A percentile compares a stretch with the other conserved stretches of the same genome.
These are phyloP conservation scores for Periconia macrospinosa DNA, from an alignment of 2,329 filamentous ascomycete species.

Conservation along the genomic window DNA sequence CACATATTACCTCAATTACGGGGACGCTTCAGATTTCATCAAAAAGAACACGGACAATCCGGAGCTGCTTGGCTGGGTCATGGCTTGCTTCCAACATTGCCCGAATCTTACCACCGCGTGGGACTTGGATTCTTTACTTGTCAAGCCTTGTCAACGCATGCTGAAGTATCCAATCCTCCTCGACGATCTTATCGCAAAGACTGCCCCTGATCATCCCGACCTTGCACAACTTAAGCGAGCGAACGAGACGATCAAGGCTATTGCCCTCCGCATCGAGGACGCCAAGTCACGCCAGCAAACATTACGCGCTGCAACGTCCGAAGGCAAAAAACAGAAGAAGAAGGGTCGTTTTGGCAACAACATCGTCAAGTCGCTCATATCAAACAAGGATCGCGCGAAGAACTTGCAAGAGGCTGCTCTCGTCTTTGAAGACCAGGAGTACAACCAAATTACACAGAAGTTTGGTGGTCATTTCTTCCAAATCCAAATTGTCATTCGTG, in stretches of 20 bases:
- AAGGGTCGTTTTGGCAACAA: conserved; percentile 62
- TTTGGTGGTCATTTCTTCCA: conserved; percentile 93
- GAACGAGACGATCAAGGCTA: conserved; percentile 66
- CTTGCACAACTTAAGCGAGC: conserved; percentile 70
- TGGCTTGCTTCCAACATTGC: conserved; percentile 89
- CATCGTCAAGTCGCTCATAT: conserved; percentile 84
- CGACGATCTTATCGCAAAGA: conserved; percentile 75
- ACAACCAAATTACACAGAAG: conserved; percentile 77
- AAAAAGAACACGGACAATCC: conserved; percentile 56
- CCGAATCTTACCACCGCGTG: conserved; percentile 91
- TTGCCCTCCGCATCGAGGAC: conserved; percentile 78
- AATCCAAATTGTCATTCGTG: conserved; percentile 86
- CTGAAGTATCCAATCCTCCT: conserved; percentile 92
- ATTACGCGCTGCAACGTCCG: conserved; percentile 52
- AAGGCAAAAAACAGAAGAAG: conserved; percentile 41
- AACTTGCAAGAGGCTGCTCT: conserved; percentile 67
- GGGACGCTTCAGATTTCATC: conserved; percentile 64
- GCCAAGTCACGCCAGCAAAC: conserved; percentile 93
- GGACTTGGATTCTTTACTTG: conserved; percentile 93
- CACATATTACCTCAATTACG: conserved; percentile 66
- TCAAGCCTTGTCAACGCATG: conserved; percentile 94
- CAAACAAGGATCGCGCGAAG: conserved; percentile 83
- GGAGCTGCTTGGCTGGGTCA: conserved; percentile 77
- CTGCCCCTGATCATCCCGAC: conserved; percentile 82
- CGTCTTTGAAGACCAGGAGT: conserved; percentile 75